Evolutionary conservation across 75 land plant genomes (phyloP), one percentile per base, ranked within the genome.

Genomic region (Picea glauca): DNA sequence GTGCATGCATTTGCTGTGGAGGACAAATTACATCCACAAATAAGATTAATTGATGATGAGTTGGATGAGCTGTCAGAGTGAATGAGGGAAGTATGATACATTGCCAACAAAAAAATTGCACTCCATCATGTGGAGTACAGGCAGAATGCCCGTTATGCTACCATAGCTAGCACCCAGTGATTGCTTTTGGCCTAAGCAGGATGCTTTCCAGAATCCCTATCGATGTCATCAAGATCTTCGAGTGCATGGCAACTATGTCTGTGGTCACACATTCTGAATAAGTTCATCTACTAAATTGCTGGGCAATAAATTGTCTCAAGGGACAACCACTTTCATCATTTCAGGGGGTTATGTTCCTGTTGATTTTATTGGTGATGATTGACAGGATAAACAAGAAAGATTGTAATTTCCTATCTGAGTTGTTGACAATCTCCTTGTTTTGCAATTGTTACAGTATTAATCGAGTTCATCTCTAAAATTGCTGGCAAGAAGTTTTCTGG

Each of bases 1-100:
- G 58, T 79, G 57, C 80, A 79, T 57, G 75, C 54, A 18, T 79
- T 74, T 74, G 54, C 46, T 11, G 8, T 74, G 13, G 79, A 74
- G 21, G 57, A 46, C 38, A 13, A 40, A 56, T 32, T 73, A 30
- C 80, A 79, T 73, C 33, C 78, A 59, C 23, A 77, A 77, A 20
- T 77, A 43, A 43, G 38, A 35, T 17, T 2, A 77, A 21, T 63
- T n/a, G 7, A 20, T 70, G 50, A 40, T 20, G 2, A 46, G 50
- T n/a, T 43, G 23, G 26, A 70, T 18, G 50, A 70, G 9, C 74
- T 70, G 56, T n/a, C 54, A 20, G 23, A 76, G 32, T 76, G 40
- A 62, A 33, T 4, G 74, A 7, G 3, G 23, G n/a, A 70, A 6
- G 74, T 11, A 46, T 26, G 43, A 2, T 7, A 12, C 35, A 20